Evolutionary conservation across 78 protist genomes (phyloP).

Genomic region (Dictyostelium discoideum): DNA sequence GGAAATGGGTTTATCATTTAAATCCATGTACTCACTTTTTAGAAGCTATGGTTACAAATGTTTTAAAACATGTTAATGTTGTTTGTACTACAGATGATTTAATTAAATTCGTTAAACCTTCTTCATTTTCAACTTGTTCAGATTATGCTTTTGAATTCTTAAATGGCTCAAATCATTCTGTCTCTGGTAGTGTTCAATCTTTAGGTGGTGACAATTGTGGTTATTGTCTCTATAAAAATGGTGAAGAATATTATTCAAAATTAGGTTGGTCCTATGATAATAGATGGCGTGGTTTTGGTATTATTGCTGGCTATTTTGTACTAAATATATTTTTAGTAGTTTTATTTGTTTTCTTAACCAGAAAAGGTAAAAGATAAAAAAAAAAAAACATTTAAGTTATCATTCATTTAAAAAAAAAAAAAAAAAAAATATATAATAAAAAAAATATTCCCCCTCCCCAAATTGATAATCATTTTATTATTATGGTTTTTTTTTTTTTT

Average conservation of each 20-base stretch:
- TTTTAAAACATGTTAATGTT: constrained; percentile 14
- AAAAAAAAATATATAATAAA: no score
- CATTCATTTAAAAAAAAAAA: no score
- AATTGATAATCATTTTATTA: no score
- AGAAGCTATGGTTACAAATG: constrained; percentile 37
- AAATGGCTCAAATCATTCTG: background rate
- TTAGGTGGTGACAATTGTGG: background rate
- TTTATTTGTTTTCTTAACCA: constrained; percentile 46
- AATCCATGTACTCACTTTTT: constrained; percentile 45
- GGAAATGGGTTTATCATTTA: background rate
- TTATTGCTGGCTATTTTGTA: background rate
- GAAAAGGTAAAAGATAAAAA: constrained; percentile 72
- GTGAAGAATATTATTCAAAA: constrained; percentile 25
- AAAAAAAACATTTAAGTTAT: background rate
- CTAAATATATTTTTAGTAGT: constrained; percentile 27
- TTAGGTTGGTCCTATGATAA: constrained; percentile 38
- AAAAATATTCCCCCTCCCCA: no score
- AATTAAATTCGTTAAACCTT: constrained; percentile 5
- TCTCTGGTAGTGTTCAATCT: background rate
- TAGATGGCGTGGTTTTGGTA: constrained; percentile 67
- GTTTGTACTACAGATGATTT: background rate
- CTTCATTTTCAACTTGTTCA: constrained; percentile 5
- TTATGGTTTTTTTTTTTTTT: no score
- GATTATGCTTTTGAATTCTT: constrained; percentile 20
- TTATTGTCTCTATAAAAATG: constrained; percentile 51